These are phyloP conservation scores for Trifolium fragiferum DNA, from an alignment of 306 rosid genomes.

Conservation along the genomic window DNA sequence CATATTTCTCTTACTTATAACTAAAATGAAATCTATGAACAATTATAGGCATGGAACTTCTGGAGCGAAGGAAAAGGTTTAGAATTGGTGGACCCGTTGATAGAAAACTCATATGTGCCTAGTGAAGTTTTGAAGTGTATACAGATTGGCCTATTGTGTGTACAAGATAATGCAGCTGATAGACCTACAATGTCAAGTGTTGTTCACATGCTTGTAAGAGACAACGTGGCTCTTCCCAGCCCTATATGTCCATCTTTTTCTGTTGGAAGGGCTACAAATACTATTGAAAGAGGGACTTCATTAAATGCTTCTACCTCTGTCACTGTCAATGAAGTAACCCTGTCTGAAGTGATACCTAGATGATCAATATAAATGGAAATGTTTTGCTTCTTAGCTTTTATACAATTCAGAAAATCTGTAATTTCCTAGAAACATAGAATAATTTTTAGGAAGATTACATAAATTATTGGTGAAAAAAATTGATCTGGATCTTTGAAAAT, in stretches of 20 bases:
- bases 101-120: slow-evolving; percentile 25
- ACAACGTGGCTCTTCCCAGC: slow-evolving; percentile 44
- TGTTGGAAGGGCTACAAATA: slow-evolving; percentile 23
- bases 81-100: slow-evolving; percentile 54
- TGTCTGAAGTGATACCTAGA: slow-evolving; percentile 35
- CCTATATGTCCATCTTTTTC: slow-evolving; percentile 57
- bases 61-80: slow-evolving; percentile 42
- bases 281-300: slow-evolving; percentile 18
- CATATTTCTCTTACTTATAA: neutral
- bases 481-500: neutral
- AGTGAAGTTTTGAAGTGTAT: slow-evolving; percentile 51
- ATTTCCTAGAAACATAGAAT: neutral
- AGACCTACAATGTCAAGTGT: slow-evolving; percentile 60
- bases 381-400: neutral
- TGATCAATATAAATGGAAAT: slow-evolving; percentile 14
- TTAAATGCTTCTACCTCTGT: slow-evolving; percentile 25
- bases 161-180: slow-evolving; percentile 58
- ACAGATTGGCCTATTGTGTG: slow-evolving; percentile 62
- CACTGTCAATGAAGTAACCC: slow-evolving; percentile 12
- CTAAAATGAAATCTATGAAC: neutral
- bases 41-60: slow-evolving; percentile 20
- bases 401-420: neutral
- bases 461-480: neutral
- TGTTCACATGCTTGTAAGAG: slow-evolving; percentile 54
- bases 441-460: slow-evolving; percentile 7